Base-by-base conservation (phyloP, 148 eudicot species). In the Spergularia marina region DNA sequence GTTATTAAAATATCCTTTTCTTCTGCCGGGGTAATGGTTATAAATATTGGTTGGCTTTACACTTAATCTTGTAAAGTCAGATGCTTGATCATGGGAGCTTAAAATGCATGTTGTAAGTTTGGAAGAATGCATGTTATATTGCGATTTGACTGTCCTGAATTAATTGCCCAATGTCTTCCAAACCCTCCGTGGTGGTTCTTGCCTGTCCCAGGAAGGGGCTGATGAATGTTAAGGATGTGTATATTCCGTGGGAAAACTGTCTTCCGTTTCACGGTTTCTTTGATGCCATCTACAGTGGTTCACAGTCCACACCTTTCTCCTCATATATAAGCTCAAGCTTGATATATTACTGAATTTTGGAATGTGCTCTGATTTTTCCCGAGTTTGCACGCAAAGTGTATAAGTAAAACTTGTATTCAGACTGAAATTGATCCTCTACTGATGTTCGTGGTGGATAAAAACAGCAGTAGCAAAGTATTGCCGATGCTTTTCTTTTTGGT, bases 161-260 rank as follows among this genome's bases (percentile, higher is more conserved):
- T 23, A 47, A 30, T 25, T 16, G 17, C 59, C 7, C 44, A 49
- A 5, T 6, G 20, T 66, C 53, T 70, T 52, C 59, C n/a, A 53
- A 25, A 12, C 62, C 60, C 62, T 34, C 18, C 53, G 75, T 70
- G 76, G 49, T 52, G 76, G 76, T 71, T 57, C 34, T 64, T 55
- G 16, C 16, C 53, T 20, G 39, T 57, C 53, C 61, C 79, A 23
- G 30, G 40, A 75, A 63, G 78, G 61, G 67, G 51, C 72, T 70
- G 56, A 39, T 74, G 61, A 68, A 51, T 14, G 14, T 21, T 58
- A 58, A 17, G 18, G 17, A 59, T 53, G 47, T 59, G 20, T 74
- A 20, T 58, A 55, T 14, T 70, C 7, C 53, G 75, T 66, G 41
- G 61, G 65, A 30, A 34, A 17, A 13, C 21, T 25, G 4, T 14